Conservation (phyloP, 2,329 filamentous ascomycete genomes). For the Mycosphaerelloides madeirae region DNA sequence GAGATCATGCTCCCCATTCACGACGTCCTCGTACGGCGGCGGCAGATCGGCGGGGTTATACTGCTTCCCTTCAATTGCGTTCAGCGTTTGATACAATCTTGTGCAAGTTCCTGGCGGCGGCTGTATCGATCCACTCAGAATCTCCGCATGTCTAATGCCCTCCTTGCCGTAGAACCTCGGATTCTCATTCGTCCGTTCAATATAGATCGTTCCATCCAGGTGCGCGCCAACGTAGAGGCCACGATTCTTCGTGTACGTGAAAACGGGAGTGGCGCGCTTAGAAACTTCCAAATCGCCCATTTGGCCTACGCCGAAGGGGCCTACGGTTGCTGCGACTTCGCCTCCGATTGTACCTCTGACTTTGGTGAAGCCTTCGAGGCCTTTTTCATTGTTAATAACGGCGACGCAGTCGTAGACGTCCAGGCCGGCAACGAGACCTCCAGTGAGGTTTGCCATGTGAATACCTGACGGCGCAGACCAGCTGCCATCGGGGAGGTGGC, state of each 20-base stretch:
- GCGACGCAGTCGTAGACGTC: conserved; percentile 94
- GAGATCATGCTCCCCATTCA: not conserved
- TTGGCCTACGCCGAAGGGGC: conserved; percentile 73
- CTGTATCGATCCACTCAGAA: conserved; percentile 54
- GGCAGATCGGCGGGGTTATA: not conserved
- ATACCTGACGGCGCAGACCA: conserved; percentile 90
- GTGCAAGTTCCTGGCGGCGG: conserved; percentile 50
- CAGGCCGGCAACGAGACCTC: conserved; percentile 82
- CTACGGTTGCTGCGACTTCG: conserved; percentile 69
- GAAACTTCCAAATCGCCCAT: conserved; percentile 63
- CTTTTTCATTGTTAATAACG: conserved; percentile 80
- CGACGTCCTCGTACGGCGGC: not conserved
- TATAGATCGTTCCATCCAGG: conserved; percentile 77
- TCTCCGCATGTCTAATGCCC: conserved; percentile 55
- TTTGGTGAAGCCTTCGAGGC: conserved; percentile 76
- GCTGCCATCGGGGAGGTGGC: conserved; percentile 72
- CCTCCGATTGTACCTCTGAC: conserved; percentile 73
- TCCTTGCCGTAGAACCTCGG: conserved; percentile 69
- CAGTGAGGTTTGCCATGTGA: conserved; percentile 76
- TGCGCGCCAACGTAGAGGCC: conserved; percentile 82
- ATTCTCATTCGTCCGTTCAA: conserved; percentile 81
- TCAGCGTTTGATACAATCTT: conserved; percentile 72
- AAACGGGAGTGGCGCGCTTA: conserved; percentile 64
- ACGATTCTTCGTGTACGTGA: conserved; percentile 80
- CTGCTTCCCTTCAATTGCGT: conserved; percentile 66